phyloP scores from a whole-genome alignment of 192 early-diverging fungal genomes.

The Umbelopsis isabellina region DNA sequence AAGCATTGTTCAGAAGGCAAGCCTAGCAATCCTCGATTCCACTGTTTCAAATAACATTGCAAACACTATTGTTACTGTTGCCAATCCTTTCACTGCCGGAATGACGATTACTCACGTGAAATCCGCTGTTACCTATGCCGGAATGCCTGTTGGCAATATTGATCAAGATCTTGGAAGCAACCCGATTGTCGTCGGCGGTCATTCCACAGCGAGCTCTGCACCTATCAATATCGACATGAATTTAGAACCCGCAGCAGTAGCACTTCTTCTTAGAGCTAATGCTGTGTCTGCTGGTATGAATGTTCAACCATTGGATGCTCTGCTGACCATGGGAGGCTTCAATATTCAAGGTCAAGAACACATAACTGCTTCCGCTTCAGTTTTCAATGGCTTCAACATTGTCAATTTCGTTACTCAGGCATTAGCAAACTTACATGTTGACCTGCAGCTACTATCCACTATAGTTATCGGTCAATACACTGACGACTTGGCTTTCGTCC shows the following conservation, averaged over 20 bases:
- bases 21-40: constrained; percentile 45
- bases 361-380: constrained; percentile 21
- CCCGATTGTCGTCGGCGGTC: constrained; percentile 46
- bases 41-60: constrained; percentile 48
- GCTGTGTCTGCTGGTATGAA: constrained; percentile 49
- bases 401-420: constrained; percentile 48
- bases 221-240: constrained; percentile 50
- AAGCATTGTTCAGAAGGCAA: constrained; percentile 43
- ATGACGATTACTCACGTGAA: constrained; percentile 52
- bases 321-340: constrained; percentile 48
- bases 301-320: constrained; percentile 47
- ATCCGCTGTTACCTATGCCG: constrained; percentile 47
- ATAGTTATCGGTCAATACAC: constrained; percentile 56
- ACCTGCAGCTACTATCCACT: constrained; percentile 46
- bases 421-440: constrained; percentile 51
- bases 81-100: constrained; percentile 57
- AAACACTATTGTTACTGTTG: constrained; percentile 48
- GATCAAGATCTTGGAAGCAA: constrained; percentile 47
- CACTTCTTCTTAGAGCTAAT: constrained; percentile 47
- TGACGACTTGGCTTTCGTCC: constrained; percentile 44
- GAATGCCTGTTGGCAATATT: constrained; percentile 48
- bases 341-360: constrained; percentile 39
- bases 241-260: constrained; percentile 49
- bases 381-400: constrained; percentile 56
- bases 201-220: constrained; percentile 38